Conservation (phyloP, 352 stramenopile genomes). For the Phytophthora ohioensis region DNA sequence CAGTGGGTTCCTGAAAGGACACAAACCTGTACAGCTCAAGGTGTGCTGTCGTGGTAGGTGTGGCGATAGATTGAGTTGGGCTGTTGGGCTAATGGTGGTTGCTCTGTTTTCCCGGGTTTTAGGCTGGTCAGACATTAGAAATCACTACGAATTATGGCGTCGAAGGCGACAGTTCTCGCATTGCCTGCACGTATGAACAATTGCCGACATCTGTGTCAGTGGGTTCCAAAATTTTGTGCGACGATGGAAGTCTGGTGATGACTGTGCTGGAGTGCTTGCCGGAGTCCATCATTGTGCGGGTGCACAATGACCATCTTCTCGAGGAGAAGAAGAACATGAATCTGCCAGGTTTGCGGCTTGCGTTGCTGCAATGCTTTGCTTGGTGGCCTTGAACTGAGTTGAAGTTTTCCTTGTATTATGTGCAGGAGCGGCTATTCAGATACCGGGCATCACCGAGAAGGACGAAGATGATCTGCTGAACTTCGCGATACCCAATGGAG, state of each 20-base stretch:
- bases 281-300: conserved; percentile 78
- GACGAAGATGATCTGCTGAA: conserved; percentile 94
- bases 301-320: conserved; percentile 91
- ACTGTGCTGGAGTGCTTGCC: conserved; percentile 85
- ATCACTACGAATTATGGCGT: conserved; percentile 93
- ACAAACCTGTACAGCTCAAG: conserved; percentile 73
- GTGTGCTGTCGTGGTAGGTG: conserved; percentile 32
- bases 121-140: conserved; percentile 82
- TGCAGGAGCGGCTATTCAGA: conserved; percentile 77
- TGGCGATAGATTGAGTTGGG: conserved; percentile 8
- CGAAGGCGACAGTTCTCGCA: conserved; percentile 71
- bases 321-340: conserved; percentile 99
- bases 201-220: conserved; percentile 92
- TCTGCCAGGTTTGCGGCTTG: conserved; percentile 76
- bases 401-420: conserved; percentile 7
- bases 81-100: conserved; percentile 17
- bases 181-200: conserved; percentile 96
- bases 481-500: conserved; percentile 96
- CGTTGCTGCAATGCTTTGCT: conserved; percentile 1
- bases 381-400: conserved; percentile 8
- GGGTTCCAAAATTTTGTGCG: conserved; percentile 95
- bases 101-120: not conserved
- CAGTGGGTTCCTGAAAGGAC: conserved; percentile 84
- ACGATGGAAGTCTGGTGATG: conserved; percentile 96
- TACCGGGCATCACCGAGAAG: conserved; percentile 96